Base-by-base conservation (phyloP, 768 basidiomycete species). In the Collybia sordida region DNA sequence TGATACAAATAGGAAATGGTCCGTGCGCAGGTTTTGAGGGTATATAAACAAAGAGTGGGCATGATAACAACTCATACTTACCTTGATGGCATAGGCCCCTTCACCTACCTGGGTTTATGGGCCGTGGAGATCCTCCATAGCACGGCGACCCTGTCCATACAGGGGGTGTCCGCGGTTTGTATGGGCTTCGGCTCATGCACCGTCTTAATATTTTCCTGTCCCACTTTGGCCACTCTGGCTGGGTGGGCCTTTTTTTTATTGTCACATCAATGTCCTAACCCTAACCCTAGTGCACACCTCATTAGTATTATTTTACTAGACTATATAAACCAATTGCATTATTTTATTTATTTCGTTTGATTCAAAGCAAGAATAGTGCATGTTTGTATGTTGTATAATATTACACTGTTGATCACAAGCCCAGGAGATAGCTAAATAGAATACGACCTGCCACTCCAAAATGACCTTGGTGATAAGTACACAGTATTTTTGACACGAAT, bases 101-200 rank as follows among this genome's bases (percentile, higher is more conserved):
- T 82, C 80, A 79, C 0, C 47, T 72, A 71, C 63, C 73, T 53
- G 78, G 78, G 76, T 67, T 70, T 80, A 69, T 79, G 79, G 82
- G 78, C 72, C 57, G 67, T 73, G 64, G 75, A 74, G 67, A 71
- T 59, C 67, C 74, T 77, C 69, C 81, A 83, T 83, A 81, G 81
- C 81, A 83, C 79, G 81, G 82, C 81, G 81, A 83, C 82, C 78
- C 59, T 83, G 81, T 82, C 81, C 82, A 67, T 55, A 68, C 77
- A 83, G 79, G 78, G 80, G 73, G 74, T 69, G 61, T 67, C 60
- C 48, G 55, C 52, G 67, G 73, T 62, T 78, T 77, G 78, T 79
- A 72, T 81, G 75, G 61, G 78, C 79, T 78, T 77, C 73, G 77
- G 81, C 72, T 72, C 76, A 81, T 79, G 81, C 44, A 45, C 28